These are phyloP conservation scores for Coemansia erecta DNA, from an alignment of 192 early-diverging fungal genomes.

Conservation along the genomic window DNA sequence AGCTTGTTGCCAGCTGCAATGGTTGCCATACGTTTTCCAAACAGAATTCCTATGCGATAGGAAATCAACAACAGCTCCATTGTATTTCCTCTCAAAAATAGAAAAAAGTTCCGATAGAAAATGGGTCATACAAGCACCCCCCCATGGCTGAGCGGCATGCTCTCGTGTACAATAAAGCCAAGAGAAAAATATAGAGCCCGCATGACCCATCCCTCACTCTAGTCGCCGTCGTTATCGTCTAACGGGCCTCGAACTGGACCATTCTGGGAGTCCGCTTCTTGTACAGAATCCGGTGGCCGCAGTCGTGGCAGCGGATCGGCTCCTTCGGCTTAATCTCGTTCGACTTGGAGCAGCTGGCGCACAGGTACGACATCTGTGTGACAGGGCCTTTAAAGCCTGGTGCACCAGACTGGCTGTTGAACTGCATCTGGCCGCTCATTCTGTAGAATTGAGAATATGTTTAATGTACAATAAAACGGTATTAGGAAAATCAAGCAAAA, in stretches of 20 bases:
- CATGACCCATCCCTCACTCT: neutral
- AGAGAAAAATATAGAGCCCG: no score
- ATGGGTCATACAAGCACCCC: no score
- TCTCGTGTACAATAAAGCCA: no score
- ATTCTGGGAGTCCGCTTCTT: slow-evolving; percentile 91
- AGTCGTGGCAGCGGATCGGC: slow-evolving; percentile 94
- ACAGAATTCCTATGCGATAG: no score
- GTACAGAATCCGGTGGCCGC: slow-evolving; percentile 95
- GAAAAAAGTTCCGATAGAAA: no score
- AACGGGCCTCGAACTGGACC: slow-evolving; percentile 98
- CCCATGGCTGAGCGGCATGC: no score
- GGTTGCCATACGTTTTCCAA: no score
- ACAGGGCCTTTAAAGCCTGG: slow-evolving; percentile 2
- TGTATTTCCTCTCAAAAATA: no score
- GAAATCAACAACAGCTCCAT: no score
- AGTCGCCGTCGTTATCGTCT: slow-evolving; percentile 21
- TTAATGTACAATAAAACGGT: neutral
- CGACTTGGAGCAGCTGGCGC: slow-evolving; percentile 74
- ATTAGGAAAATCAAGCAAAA: neutral
- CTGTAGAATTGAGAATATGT: neutral
- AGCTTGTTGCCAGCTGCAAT: no score
- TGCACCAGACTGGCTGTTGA: slow-evolving; percentile 4
- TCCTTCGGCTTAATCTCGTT: slow-evolving; percentile 93
- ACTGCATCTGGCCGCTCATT: slow-evolving; percentile 5
- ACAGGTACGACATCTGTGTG: slow-evolving; percentile 27